These are phyloP conservation scores for Monilinia fructigena DNA, from an alignment of 2,329 filamentous ascomycete species.

Conservation along the genomic window DNA sequence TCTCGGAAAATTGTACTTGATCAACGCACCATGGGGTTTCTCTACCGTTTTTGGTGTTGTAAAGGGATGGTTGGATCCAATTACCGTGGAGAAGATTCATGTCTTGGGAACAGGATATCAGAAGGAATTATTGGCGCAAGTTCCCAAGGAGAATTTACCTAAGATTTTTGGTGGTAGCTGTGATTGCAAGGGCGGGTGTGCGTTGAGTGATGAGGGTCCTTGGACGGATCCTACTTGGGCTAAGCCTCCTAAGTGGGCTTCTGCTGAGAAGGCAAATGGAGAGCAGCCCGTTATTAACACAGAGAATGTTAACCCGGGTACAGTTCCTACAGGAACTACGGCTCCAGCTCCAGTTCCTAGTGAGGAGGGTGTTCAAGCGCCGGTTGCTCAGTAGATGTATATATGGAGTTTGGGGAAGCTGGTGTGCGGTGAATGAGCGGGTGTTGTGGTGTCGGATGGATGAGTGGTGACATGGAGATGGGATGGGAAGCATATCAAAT, in stretches of 20 bases:
- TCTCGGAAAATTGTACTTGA: slow-evolving; percentile 91
- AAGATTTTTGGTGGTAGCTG: slow-evolving; percentile 82
- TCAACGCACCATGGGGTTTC: slow-evolving; percentile 98
- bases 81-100: slow-evolving; percentile 95
- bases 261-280: slow-evolving; percentile 46
- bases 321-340: slow-evolving; percentile 30
- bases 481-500: slow-evolving; percentile 1
- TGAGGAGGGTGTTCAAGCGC: slow-evolving; percentile 32
- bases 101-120: slow-evolving; percentile 81
- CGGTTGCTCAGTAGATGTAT: slow-evolving; percentile 32
- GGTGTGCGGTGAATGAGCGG: not conserved
- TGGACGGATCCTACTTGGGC: slow-evolving; percentile 75
- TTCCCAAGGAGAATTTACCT: slow-evolving; percentile 87
- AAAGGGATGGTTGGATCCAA: slow-evolving; percentile 93
- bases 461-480: slow-evolving; percentile 1
- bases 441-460: slow-evolving; percentile 1
- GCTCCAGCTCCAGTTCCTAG: slow-evolving; percentile 28
- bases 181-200: slow-evolving; percentile 77
- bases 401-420: not conserved
- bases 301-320: slow-evolving; percentile 31
- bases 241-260: slow-evolving; percentile 59
- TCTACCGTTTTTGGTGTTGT: slow-evolving; percentile 79
- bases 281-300: slow-evolving; percentile 43
- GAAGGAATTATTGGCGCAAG: slow-evolving; percentile 77
- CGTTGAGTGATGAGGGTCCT: slow-evolving; percentile 83